These are phyloP conservation scores for Lathyrus oleraceus DNA, from an alignment of 306 rosid genomes.

Conservation along the genomic window DNA sequence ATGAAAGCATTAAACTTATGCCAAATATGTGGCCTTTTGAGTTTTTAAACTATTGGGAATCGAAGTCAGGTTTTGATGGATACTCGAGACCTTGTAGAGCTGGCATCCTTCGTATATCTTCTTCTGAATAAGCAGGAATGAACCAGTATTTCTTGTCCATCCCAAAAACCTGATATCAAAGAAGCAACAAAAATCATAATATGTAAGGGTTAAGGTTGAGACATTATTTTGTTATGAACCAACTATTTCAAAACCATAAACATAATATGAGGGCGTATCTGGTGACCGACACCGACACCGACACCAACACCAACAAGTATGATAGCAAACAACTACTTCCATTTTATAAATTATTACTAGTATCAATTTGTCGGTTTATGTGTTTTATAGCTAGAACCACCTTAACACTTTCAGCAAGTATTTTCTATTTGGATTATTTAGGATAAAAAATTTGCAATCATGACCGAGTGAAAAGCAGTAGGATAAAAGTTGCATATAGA, in stretches of 20 bases:
- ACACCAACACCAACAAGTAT: too few species aligned
- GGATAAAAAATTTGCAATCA: not conserved
- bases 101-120: constrained; percentile 84
- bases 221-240: not conserved
- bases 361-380: not conserved
- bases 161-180: constrained; percentile 79
- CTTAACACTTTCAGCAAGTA: not conserved
- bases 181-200: constrained; percentile 18
- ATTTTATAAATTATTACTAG: not conserved
- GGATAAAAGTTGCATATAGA: not conserved
- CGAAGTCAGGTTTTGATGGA: constrained; percentile 89
- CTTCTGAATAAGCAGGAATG: constrained; percentile 91
- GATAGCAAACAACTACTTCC: not conserved
- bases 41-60: constrained; percentile 72
- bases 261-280: not conserved
- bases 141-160: constrained; percentile 86
- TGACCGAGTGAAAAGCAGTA: not conserved
- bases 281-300: not conserved
- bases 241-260: not conserved
- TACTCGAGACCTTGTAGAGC: constrained; percentile 95
- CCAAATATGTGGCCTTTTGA: not conserved
- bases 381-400: not conserved
- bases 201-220: not conserved
- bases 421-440: constrained; percentile 4
- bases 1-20: constrained; percentile 6